Conservation (phyloP, 1,284 basidiomycete species). For the Puccinia novopanici region DNA sequence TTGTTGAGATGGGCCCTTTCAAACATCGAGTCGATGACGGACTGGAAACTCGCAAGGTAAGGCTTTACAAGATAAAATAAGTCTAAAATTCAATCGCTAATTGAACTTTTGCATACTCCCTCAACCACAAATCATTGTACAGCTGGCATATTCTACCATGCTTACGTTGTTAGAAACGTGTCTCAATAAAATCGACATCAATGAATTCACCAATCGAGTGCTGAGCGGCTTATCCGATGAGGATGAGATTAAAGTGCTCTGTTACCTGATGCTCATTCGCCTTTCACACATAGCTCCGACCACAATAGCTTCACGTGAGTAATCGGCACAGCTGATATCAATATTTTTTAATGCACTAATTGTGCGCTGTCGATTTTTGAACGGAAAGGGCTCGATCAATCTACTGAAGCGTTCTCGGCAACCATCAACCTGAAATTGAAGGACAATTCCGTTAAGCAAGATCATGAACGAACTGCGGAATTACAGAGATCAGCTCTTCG, state of each 20-base stretch:
- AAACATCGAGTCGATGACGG: conserved; percentile 92
- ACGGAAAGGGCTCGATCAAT: conserved; percentile 72
- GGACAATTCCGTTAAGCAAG: conserved; percentile 90
- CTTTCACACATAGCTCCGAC: conserved; percentile 81
- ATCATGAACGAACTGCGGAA: conserved; percentile 88
- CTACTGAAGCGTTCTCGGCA: conserved; percentile 75
- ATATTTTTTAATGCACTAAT: background rate
- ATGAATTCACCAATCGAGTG: conserved; percentile 79
- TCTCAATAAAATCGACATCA: conserved; percentile 77
- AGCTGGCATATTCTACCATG: conserved; percentile 96
- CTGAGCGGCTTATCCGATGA: conserved; percentile 82
- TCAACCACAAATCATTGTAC: background rate
- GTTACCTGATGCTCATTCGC: conserved; percentile 90
- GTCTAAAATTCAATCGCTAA: background rate
- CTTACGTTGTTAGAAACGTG: conserved; percentile 92
- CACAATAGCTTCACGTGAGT: conserved; percentile 64
- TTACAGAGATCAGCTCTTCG: conserved; percentile 83
- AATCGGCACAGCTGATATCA: conserved; percentile 54
- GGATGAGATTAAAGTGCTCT: conserved; percentile 96
- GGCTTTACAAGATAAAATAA: background rate
- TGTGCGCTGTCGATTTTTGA: background rate
- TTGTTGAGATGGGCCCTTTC: conserved; percentile 96
- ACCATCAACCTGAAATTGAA: conserved; percentile 71
- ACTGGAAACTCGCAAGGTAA: conserved; percentile 71
- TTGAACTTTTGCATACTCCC: background rate